Evolutionary conservation across 1,284 basidiomycete species (phyloP).

Genomic region (Ceratorhiza oryzae-sativae): DNA sequence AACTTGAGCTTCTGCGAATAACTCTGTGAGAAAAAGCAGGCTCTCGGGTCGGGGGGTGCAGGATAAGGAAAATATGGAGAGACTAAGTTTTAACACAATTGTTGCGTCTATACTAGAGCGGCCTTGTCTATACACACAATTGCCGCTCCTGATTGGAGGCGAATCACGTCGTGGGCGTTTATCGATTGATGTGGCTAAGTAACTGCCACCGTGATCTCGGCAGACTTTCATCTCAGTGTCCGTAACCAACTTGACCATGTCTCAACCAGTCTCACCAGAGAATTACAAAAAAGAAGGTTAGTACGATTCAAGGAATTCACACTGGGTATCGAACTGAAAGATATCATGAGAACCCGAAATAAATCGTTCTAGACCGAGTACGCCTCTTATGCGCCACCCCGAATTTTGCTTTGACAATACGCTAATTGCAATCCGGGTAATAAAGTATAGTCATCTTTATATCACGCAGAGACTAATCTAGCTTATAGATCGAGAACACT

Average conservation of each 20-base stretch:
- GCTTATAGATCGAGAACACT: background rate
- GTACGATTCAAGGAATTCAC: background rate
- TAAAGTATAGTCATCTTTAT: background rate
- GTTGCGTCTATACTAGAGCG: too few species aligned
- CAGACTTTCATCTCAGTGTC: background rate
- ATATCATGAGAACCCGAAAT: too few species aligned
- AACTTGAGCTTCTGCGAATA: too few species aligned
- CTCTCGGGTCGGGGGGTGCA: too few species aligned
- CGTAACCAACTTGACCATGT: background rate
- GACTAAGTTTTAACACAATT: background rate
- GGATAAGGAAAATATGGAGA: too few species aligned
- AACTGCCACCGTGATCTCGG: background rate
- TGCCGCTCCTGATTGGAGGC: too few species aligned
- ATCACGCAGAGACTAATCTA: background rate
- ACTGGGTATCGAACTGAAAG: too few species aligned
- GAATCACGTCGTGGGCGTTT: background rate
- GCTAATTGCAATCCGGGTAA: conserved; percentile 9
- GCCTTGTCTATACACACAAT: too few species aligned
- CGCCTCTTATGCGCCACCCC: background rate
- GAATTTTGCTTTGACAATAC: conserved; percentile 33
- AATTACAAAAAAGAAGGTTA: background rate
- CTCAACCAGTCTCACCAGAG: background rate
- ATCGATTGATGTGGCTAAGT: conserved; percentile 6
- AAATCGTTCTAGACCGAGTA: background rate
- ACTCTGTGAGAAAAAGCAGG: too few species aligned